These are phyloP conservation scores for Puccinia coronata DNA, from an alignment of 1,284 basidiomycete species.

Conservation along the genomic window DNA sequence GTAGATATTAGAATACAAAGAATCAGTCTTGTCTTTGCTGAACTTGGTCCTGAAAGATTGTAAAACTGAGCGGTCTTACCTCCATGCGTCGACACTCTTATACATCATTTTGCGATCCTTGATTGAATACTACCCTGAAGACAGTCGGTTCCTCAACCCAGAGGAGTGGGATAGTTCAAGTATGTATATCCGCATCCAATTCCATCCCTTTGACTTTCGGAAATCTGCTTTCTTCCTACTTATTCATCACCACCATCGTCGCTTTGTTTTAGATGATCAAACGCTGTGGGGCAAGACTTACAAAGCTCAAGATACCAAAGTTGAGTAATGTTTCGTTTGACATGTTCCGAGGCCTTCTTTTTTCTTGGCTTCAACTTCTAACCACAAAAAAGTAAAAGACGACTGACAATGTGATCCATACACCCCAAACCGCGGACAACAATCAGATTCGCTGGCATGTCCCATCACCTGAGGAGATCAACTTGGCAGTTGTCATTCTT, in stretches of 20 bases:
- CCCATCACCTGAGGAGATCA: conserved; percentile 73
- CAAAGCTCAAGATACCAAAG: conserved; percentile 72
- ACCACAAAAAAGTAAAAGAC: background rate
- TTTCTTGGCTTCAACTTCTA: background rate
- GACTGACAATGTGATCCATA: background rate
- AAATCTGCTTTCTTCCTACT: background rate
- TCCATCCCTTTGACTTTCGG: background rate
- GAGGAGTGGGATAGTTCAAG: conserved; percentile 78
- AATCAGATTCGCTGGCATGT: conserved; percentile 80
- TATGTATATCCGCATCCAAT: conserved; percentile 57
- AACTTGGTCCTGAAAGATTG: conserved; percentile 73
- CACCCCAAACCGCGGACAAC: background rate
- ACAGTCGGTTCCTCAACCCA: conserved; percentile 79
- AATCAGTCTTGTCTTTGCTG: conserved; percentile 71
- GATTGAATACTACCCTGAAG: conserved; percentile 75
- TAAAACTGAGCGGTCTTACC: conserved; percentile 86
- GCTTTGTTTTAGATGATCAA: conserved; percentile 66
- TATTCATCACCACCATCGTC: background rate
- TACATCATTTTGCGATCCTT: conserved; percentile 76
- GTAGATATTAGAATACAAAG: conserved; percentile 73
- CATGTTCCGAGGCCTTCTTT: background rate
- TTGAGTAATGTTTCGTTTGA: conserved; percentile 1
- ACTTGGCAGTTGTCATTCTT: conserved; percentile 76
- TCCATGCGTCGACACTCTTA: conserved; percentile 75
- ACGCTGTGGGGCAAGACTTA: conserved; percentile 81